Evolutionary conservation across 2,329 filamentous ascomycete genomes (phyloP), one percentile per base, ranked within the genome.

Genomic region (Huntiella savannae): DNA sequence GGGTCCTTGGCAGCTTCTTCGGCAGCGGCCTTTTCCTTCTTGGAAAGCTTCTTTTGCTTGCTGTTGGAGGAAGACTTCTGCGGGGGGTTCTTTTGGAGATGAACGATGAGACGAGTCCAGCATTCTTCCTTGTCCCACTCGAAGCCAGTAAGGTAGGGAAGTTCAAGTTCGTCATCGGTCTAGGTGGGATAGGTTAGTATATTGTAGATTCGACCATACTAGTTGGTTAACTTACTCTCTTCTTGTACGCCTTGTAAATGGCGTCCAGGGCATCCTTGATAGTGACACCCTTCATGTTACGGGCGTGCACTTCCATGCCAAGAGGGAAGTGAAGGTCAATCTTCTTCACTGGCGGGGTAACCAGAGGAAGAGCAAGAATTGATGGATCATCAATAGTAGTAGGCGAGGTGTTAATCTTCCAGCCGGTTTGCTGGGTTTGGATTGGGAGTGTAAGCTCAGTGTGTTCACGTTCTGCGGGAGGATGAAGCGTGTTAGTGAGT

Each of bases 201-300:
- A 8, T n/a, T 42, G 33, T 45, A 45, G 40, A 33, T 12, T 13
- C 12, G 4, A 1, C n/a, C 13, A 11, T 34, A 11, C 5, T 19
- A 35, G 40, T 38, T 15, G 17, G 35, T 41, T 11, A 39, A 62
- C 76, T 55, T 64, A 87, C 88, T 75, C 87, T 81, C 77, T 95
- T 95, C 75, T 92, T 93, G 71, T 84, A 93, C 55, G 82, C 75
- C 71, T 94, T 95, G 72, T 94, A 71, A 65, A 96, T 95, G 57
- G 85, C 88, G 62, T 95, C 87, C 62, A 94, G 61, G 49, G 86
- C 86, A 63, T 96, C 88, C 70, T 95, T 95, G 71, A 96, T 88
- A 48, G 88, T 96, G 54, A 96, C 86, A 48, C 88, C 88, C 64
- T 87, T 88, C 56, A 87, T 68, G 65, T 95, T 96, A 58, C 88